A percentile compares a stretch with the other conserved stretches of the same genome.
phyloP scores from a whole-genome alignment of 139 green algal genomes.

The Limnomonas spitsbergensis region DNA sequence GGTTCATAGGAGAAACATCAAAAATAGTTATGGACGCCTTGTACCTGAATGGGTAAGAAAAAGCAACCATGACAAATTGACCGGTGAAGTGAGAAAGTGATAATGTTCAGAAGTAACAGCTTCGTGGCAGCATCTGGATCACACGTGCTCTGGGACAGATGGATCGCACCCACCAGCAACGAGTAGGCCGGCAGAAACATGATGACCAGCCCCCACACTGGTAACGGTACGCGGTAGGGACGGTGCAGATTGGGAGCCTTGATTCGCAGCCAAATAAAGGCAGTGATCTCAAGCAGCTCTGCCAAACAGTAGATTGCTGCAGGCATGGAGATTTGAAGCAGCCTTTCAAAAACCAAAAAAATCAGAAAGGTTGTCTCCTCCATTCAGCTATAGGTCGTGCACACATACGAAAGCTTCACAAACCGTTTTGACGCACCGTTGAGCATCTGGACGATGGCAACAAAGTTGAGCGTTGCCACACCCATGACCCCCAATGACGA shows the following conservation, averaged over 20 bases:
- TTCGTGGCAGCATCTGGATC: no score
- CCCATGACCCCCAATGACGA: slow-evolving; percentile 72
- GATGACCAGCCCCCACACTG: slow-evolving; percentile 61
- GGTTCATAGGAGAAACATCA: no score
- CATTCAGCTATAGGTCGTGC: no score
- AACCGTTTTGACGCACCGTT: slow-evolving; percentile 45
- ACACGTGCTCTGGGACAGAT: no score
- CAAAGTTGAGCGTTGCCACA: slow-evolving; percentile 67
- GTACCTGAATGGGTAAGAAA: no score
- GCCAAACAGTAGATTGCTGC: slow-evolving; percentile 88
- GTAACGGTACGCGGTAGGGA: slow-evolving; percentile 75
- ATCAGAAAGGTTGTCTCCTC: neutral
- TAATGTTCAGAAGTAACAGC: no score
- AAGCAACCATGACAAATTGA: no score
- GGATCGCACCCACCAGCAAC: no score
- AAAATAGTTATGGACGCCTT: no score
- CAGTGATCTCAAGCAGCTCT: slow-evolving; percentile 92
- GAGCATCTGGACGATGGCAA: slow-evolving; percentile 81
- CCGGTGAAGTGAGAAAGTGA: no score
- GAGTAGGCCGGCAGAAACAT: slow-evolving; percentile 76
- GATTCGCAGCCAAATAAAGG: slow-evolving; percentile 86
- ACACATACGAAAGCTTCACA: neutral
- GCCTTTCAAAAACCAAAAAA: neutral
- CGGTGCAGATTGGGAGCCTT: slow-evolving; percentile 61
- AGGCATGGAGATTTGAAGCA: neutral